phyloP scores from a whole-genome alignment of 169 alveolate genomes.

The Theileria sp. region DNA sequence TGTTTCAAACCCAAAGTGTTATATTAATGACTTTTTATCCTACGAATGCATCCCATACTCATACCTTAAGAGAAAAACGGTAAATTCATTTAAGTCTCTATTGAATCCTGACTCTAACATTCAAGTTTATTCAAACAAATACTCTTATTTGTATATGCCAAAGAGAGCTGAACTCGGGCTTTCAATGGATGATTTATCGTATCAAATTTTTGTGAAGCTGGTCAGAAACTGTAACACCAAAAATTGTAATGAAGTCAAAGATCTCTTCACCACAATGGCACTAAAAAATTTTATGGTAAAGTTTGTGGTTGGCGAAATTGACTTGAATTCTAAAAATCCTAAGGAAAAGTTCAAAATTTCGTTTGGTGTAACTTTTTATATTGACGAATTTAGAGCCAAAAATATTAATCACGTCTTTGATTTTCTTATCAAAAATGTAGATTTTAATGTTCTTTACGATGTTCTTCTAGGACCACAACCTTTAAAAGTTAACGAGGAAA shows the following conservation, averaged over 20 bases:
- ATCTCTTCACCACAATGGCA: background rate
- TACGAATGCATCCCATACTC: conserved; percentile 38
- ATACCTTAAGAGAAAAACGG: conserved; percentile 15
- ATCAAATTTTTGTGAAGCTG: conserved; percentile 1
- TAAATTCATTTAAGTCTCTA: background rate
- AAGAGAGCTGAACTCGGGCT: conserved; percentile 35
- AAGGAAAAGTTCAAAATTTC: background rate
- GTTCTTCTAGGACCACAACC: conserved; percentile 14
- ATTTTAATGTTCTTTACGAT: background rate
- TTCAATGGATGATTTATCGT: conserved; percentile 11
- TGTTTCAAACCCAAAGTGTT: conserved; percentile 24
- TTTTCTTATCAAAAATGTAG: background rate
- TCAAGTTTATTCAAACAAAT: conserved; percentile 4
- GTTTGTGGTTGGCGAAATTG: conserved; percentile 1
- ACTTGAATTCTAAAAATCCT: background rate
- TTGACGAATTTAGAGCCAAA: conserved; percentile 4
- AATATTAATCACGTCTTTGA: background rate
- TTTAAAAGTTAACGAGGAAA: background rate
- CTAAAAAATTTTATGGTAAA: conserved; percentile 14
- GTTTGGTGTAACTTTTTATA: conserved; percentile 7
- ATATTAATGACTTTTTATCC: conserved; percentile 25
- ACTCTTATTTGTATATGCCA: conserved; percentile 36
- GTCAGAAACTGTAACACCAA: conserved; percentile 8
- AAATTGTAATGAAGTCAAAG: conserved; percentile 1
- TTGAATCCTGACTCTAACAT: background rate